phyloP scores from a whole-genome alignment of 768 basidiomycete genomes.

The Hemileccinum impolitum region DNA sequence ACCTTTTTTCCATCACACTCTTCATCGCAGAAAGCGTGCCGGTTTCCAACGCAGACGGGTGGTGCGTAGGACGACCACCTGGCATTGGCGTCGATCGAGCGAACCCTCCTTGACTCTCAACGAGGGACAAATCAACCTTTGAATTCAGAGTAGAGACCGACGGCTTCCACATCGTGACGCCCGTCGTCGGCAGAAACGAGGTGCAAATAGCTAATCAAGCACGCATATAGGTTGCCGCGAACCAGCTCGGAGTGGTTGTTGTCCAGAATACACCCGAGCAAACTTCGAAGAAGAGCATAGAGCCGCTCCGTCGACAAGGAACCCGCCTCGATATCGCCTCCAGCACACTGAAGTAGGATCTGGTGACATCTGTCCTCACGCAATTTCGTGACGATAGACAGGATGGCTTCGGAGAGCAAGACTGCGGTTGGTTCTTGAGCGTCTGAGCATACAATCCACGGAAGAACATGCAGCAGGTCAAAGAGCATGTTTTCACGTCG shows the following conservation, averaged over 20 bases:
- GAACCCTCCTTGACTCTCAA: slow-evolving; percentile 36
- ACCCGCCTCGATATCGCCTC: slow-evolving; percentile 59
- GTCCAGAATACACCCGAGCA: slow-evolving; percentile 73
- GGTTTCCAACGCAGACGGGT: slow-evolving; percentile 46
- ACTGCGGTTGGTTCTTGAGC: slow-evolving; percentile 71
- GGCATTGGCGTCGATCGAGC: slow-evolving; percentile 18
- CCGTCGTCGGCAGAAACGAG: slow-evolving; percentile 39
- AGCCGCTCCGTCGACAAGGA: slow-evolving; percentile 79
- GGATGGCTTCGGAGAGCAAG: slow-evolving; percentile 76
- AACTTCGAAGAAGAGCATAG: slow-evolving; percentile 64
- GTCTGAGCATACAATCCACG: slow-evolving; percentile 63
- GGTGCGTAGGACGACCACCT: not conserved
- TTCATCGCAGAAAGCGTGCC: slow-evolving; percentile 69
- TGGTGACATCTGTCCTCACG: slow-evolving; percentile 78
- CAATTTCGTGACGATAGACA: slow-evolving; percentile 85
- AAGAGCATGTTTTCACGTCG: slow-evolving; percentile 86
- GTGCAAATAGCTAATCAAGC: slow-evolving; percentile 86
- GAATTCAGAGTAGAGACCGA: slow-evolving; percentile 35
- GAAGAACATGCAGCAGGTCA: slow-evolving; percentile 82
- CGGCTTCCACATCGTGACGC: slow-evolving; percentile 13
- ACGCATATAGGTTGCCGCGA: slow-evolving; percentile 92
- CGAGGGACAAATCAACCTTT: slow-evolving; percentile 39
- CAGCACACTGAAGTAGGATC: slow-evolving; percentile 59
- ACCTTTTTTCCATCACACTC: slow-evolving; percentile 61
- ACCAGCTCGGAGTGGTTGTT: slow-evolving; percentile 80